phyloP scores from a whole-genome alignment of 257 asterid genomes.

The Nicotiana noctiflora region DNA sequence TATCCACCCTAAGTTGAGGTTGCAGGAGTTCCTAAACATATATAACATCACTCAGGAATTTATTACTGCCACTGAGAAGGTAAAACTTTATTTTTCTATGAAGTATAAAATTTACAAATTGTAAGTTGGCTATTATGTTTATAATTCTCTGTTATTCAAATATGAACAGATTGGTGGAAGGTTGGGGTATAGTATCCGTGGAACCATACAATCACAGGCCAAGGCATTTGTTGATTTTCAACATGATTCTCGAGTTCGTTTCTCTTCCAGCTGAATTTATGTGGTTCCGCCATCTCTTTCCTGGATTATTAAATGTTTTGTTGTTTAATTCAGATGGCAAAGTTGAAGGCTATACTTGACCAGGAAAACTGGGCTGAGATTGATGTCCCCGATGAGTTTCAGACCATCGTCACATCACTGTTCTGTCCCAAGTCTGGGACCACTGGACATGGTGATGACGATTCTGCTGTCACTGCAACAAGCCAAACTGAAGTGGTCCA shows the following conservation, averaged over 20 bases:
- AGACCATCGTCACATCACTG: slow-evolving; percentile 60
- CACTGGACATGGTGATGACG: slow-evolving; percentile 13
- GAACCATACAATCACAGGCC: slow-evolving; percentile 94
- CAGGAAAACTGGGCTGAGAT: slow-evolving; percentile 97
- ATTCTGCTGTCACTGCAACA: slow-evolving; percentile 24
- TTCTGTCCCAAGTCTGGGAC: slow-evolving; percentile 43
- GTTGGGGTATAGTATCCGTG: slow-evolving; percentile 97
- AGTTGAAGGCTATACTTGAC: slow-evolving; percentile 93
- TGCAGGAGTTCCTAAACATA: slow-evolving; percentile 84
- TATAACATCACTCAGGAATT: slow-evolving; percentile 85
- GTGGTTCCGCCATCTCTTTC: background rate
- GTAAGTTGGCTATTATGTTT: slow-evolving; percentile 13
- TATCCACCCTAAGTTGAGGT: slow-evolving; percentile 76
- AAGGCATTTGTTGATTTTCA: slow-evolving; percentile 87
- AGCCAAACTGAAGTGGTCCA: slow-evolving; percentile 32
- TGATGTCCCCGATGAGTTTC: slow-evolving; percentile 95
- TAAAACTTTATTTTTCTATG: slow-evolving; percentile 16
- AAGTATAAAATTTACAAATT: background rate
- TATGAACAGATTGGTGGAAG: slow-evolving; percentile 95
- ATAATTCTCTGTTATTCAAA: slow-evolving; percentile 35
- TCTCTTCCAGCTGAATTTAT: slow-evolving; percentile 5
- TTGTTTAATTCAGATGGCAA: slow-evolving; percentile 63
- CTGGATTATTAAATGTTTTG: slow-evolving; percentile 19
- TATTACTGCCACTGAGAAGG: slow-evolving; percentile 90
- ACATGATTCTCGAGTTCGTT: slow-evolving; percentile 93